Base-by-base conservation (phyloP, 768 basidiomycete species). In the Tylopilus plumbeoviolaceoides region DNA sequence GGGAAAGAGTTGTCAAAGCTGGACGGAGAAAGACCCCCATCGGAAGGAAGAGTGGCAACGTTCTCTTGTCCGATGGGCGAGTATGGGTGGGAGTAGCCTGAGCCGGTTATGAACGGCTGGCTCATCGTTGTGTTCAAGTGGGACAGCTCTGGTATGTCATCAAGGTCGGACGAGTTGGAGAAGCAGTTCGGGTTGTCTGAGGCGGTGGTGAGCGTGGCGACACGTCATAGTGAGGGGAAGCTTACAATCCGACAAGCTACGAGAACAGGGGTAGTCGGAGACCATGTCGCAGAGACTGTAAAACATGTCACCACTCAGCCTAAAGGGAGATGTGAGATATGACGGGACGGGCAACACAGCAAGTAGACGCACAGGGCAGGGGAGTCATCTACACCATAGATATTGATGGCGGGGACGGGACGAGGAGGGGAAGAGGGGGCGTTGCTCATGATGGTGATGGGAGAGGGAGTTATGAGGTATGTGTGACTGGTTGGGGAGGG, bases 61-160 rank as follows among this genome's bases (percentile, higher is more conserved):
- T 42, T 49, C 21, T 65, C 63, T 30, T 42, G 63, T 1, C 50
- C 4, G 52, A 63, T 65, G 33, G 36, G 1, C 4, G 48, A 10
- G 40, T 55, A 54, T 23, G 67, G 57, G 6, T 38, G 9, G 21
- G 60, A 31, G 7, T 18, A 44, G 11, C 17, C 18, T 5, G 20
- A 44, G 21, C 55, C 55, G 14, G 55, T 61, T 0, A 70, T 15
- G 45, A 15, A 61, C 0, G 1, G 11, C 25, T 51, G 55, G 27
- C 1, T n/a, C 1, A 14, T 35, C 1, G 46, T 47, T 11, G 62
- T 54, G 0, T 6, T 5, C 11, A 67, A 36, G 27, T 62, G 45
- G 0, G 60, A 39, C n/a, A 66, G 21, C n/a, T 61, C 64, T 17
- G 57, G 1, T 2, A 66, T 54, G 7, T 59, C 63, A 2, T 63